Base-by-base conservation (phyloP, 2,329 filamentous ascomycete genomes). In the Zasmidium cellare region DNA sequence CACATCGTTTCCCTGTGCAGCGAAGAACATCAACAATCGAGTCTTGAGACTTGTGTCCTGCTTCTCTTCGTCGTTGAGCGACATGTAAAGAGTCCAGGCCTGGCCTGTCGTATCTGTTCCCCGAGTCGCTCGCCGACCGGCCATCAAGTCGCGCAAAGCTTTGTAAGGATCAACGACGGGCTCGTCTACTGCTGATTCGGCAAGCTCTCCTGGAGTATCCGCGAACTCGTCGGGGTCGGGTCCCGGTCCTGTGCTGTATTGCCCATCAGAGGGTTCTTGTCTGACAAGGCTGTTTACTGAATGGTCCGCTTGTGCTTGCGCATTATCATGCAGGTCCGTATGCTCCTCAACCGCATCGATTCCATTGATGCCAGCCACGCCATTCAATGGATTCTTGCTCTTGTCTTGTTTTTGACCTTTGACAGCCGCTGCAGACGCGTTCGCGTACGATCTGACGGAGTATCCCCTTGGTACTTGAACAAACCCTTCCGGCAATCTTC, bases 41-140 rank as follows among this genome's bases (percentile, higher is more conserved):
- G 59, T 55, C 52, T 67, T 68, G 18, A 71, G 53, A 9, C 61
- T 56, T 16, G 62, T 11, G 49, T 69, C 65, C 7, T 58, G 48
- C 35, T 60, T 63, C 16, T 62, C 59, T 2, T 53, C 52, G 3
- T 69, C 59, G 0, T 64, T 53, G 5, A 76, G 64, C 11, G 65
- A 61, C 12, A 65, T 55, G 59, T 76, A 77, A 6, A 77, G 59
- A n/a, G 69, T 65, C 72, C 75, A 76, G 12, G 70, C 73, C 11
- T 49, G 50, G 20, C 24, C 25, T 23, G 58, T 55, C 11, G 50
- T 12, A 19, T 52, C 19, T 22, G 18, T 24, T 25, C 47, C 24
- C 16, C 16, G 20, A 22, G 47, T n/a, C 16, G 16, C 35, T 41
- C 35, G 35, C 5, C 35, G 35, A 41, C 16, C 16, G 5, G 35